Evolutionary conservation across 225 moss, liverwort and hornwort genomes (phyloP).

Genomic region (Pseudisothecium myosuroides): DNA sequence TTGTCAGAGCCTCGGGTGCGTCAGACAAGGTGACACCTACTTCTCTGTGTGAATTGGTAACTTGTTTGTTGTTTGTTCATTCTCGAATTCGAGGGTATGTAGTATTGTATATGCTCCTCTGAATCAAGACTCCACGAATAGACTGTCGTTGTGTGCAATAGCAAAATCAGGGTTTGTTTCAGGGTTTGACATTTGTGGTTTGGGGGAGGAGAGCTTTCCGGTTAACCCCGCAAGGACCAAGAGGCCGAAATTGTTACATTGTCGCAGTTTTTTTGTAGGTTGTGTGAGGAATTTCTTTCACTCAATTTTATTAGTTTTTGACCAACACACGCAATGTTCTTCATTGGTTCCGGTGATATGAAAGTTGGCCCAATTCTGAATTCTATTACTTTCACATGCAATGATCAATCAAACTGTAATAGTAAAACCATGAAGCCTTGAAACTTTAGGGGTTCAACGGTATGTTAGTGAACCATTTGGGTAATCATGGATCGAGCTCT

Average conservation of each 20-base stretch:
- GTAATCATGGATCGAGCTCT: not conserved
- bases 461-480: not conserved
- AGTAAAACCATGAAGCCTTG: not conserved
- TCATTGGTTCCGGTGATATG: not conserved
- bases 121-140: not conserved
- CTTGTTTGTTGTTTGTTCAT: not conserved
- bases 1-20: constrained; percentile 15
- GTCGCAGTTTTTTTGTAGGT: not conserved
- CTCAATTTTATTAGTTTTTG: not conserved
- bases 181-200: not conserved
- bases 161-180: not conserved
- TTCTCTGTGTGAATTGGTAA: not conserved
- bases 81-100: not conserved
- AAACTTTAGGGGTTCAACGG: not conserved
- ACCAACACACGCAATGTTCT: not conserved
- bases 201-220: not conserved
- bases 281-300: not conserved
- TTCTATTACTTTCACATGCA: not conserved
- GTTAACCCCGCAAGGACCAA: not conserved
- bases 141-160: not conserved
- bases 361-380: not conserved
- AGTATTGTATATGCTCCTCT: not conserved
- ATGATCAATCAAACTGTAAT: not conserved
- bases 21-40: constrained; percentile 19
- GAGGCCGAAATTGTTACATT: not conserved